These are phyloP conservation scores for Aspergillus indologenus DNA, from an alignment of 495 filamentous ascomycete species.

Conservation along the genomic window DNA sequence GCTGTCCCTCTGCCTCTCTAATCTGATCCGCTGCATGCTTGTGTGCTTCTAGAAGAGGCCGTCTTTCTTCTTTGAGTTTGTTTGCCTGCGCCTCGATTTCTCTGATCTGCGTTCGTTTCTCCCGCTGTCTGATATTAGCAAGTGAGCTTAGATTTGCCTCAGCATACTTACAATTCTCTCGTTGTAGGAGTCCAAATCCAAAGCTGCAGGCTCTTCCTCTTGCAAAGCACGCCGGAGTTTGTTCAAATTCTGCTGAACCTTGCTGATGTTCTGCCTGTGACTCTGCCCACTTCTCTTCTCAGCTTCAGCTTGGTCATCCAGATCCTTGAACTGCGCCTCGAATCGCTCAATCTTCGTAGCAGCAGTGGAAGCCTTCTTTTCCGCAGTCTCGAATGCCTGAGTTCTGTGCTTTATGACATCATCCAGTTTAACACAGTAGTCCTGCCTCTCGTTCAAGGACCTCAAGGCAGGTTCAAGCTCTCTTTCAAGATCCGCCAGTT, in stretches of 20 bases:
- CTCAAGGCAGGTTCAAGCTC: constrained; percentile 65
- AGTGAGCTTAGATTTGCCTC: neutral
- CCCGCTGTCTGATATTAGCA: constrained; percentile 33
- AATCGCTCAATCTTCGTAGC: constrained; percentile 47
- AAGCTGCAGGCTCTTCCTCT: constrained; percentile 44
- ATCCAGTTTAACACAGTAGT: constrained; percentile 51
- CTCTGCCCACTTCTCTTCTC: constrained; percentile 52
- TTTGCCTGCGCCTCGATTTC: constrained; percentile 27
- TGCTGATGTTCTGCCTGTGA: constrained; percentile 49
- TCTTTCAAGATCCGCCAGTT: constrained; percentile 54
- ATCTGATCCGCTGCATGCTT: constrained; percentile 29
- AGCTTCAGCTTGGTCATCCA: constrained; percentile 52
- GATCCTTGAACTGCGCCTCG: constrained; percentile 53
- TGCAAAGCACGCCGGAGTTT: constrained; percentile 46
- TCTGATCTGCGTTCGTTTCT: constrained; percentile 34
- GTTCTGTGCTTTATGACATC: constrained; percentile 51
- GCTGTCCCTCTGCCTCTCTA: constrained; percentile 41
- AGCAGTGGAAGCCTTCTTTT: constrained; percentile 50
- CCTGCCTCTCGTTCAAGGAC: constrained; percentile 62
- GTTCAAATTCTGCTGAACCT: constrained; percentile 40
- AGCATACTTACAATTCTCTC: constrained; percentile 42
- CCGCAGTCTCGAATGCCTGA: constrained; percentile 47
- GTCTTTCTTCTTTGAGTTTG: constrained; percentile 30
- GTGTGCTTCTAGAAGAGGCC: constrained; percentile 24
- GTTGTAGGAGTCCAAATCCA: constrained; percentile 54